phyloP scores from a whole-genome alignment of 768 basidiomycete genomes.

The Artomyces pyxidatus region DNA sequence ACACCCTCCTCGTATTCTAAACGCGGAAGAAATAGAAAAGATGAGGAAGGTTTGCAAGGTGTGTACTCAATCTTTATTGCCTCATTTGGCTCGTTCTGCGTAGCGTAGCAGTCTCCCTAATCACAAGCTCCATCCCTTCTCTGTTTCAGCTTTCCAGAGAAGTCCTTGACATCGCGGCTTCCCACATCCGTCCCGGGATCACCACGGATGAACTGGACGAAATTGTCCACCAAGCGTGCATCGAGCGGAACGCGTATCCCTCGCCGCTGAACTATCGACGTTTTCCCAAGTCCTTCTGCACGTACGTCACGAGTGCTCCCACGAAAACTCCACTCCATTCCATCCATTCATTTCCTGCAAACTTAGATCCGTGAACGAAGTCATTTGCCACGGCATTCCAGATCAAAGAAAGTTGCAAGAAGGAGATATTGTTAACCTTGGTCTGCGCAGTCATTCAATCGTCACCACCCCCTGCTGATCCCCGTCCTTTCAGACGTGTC shows the following conservation, averaged over 20 bases:
- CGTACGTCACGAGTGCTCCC: conserved; percentile 41
- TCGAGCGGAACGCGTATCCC: conserved; percentile 89
- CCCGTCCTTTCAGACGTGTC: conserved; percentile 51
- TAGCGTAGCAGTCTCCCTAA: neutral
- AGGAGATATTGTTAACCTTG: conserved; percentile 96
- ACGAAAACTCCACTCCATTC: conserved; percentile 1
- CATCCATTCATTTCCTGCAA: neutral
- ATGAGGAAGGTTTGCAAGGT: conserved; percentile 87
- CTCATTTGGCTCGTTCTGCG: neutral
- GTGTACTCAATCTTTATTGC: conserved; percentile 9
- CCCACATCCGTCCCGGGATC: conserved; percentile 80
- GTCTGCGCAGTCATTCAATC: conserved; percentile 29
- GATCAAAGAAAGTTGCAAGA: conserved; percentile 77
- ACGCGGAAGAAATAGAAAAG: conserved; percentile 71
- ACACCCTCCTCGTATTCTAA: conserved; percentile 58
- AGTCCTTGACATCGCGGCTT: conserved; percentile 88
- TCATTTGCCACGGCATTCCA: conserved; percentile 95
- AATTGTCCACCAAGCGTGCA: conserved; percentile 85
- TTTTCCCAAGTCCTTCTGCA: conserved; percentile 96
- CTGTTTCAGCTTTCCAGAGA: conserved; percentile 68
- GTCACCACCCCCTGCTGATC: conserved; percentile 6
- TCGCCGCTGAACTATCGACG: conserved; percentile 86
- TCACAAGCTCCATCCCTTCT: neutral
- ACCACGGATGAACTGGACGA: conserved; percentile 95
- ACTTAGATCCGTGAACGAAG: conserved; percentile 82